Base-by-base conservation (phyloP, 1,284 basidiomycete species). In the Ustilago trichophora region DNA sequence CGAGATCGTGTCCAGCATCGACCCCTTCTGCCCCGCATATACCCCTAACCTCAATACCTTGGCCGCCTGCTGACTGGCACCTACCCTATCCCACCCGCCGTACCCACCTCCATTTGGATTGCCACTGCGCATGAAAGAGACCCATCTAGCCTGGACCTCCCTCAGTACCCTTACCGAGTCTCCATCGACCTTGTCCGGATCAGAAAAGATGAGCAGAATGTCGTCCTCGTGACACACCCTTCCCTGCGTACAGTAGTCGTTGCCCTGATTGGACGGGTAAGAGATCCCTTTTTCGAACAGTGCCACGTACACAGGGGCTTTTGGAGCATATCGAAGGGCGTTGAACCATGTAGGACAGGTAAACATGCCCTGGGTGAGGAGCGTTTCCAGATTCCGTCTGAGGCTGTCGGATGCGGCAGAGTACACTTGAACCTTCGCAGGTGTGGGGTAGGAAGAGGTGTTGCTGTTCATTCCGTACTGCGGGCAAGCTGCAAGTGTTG, bases 211-310 rank as follows among this genome's bases (percentile, higher is more conserved):
- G 11, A 68, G 50, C 31, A 38, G 49, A 25, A 77, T 76, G 52
- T 77, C 75, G 55, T 77, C 75, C 32, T 77, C 75, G 64, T 77
- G 75, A 45, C 75, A 77, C 15, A 72, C 65, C 9, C 42, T 46
- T 9, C 32, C 44, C 21, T 43, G 26, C 3, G 27, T 29, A 4
- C 75, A 77, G 53, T 77, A 77, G 51, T 69, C 58, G 29, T 51
- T 63, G 18, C 51, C 51, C 1, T 2, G 27, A 36, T 75, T 75
- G 11, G 60, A 60, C 3, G 68, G 54, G 22, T 77, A 77, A 9
- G 47, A 50, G 7, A 60, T 38, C 10, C 73, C 75, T 15, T 21
- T 27, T 19, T 67, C 46, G 18, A 64, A 60, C 24, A 68, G 34
- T 2, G 62, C 72, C 0, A 74, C 47, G 36, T 63, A 76, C 1